phyloP scores from a whole-genome alignment of 306 rosid species.

The Begonia peltatifolia region DNA sequence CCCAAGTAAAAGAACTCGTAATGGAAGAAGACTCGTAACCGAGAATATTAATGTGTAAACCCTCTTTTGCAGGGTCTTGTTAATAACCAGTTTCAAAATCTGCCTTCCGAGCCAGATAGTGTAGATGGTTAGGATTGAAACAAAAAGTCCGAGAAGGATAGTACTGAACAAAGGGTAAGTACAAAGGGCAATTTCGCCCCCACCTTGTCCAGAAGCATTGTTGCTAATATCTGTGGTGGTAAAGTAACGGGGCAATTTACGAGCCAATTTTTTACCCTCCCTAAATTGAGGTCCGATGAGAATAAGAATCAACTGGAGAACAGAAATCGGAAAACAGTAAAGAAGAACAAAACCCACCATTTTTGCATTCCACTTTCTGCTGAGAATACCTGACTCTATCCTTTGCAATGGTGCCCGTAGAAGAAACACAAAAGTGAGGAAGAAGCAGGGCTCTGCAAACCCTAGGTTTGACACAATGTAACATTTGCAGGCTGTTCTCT shows the following conservation, averaged over 20 bases:
- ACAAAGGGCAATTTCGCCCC: slow-evolving; percentile 45
- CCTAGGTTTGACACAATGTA: slow-evolving; percentile 89
- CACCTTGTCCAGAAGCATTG: slow-evolving; percentile 18
- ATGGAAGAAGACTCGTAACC: slow-evolving; percentile 81
- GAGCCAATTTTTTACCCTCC: slow-evolving; percentile 23
- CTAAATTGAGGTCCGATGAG: slow-evolving; percentile 49
- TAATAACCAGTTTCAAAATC: slow-evolving; percentile 90
- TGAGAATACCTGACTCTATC: slow-evolving; percentile 68
- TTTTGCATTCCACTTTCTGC: slow-evolving; percentile 61
- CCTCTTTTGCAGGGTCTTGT: slow-evolving; percentile 92
- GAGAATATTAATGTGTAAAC: slow-evolving; percentile 72
- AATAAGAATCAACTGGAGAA: slow-evolving; percentile 70
- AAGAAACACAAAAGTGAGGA: slow-evolving; percentile 81
- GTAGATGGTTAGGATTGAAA: slow-evolving; percentile 64
- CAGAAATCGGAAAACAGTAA: slow-evolving; percentile 67
- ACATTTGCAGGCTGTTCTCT: slow-evolving; percentile 78
- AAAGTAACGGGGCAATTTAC: slow-evolving; percentile 47
- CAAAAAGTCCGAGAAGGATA: slow-evolving; percentile 67
- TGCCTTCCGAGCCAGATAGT: slow-evolving; percentile 92
- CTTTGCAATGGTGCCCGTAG: slow-evolving; percentile 82
- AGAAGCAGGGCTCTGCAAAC: slow-evolving; percentile 97
- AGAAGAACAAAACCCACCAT: slow-evolving; percentile 66
- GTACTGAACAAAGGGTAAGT: slow-evolving; percentile 92
- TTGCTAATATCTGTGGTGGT: slow-evolving; percentile 27
- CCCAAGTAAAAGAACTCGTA: slow-evolving; percentile 89